Evolutionary conservation across 2,329 filamentous ascomycete genomes (phyloP).

Genomic region (Ascochyta rabiei): DNA sequence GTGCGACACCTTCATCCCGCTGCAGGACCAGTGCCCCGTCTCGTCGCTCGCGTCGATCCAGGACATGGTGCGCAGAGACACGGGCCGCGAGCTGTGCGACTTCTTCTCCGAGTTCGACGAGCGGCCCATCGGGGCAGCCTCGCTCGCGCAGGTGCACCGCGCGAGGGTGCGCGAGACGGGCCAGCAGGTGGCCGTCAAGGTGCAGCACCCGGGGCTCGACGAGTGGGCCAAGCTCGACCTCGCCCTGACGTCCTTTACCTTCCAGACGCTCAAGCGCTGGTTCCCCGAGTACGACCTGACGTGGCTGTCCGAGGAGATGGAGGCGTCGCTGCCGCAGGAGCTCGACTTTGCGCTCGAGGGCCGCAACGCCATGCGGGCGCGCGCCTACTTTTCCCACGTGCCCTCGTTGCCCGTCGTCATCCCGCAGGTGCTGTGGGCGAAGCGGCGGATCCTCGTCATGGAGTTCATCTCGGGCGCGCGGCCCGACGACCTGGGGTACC

Average conservation of each 20-base stretch:
- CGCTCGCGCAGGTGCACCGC: slow-evolving; percentile 90
- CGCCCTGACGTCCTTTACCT: slow-evolving; percentile 84
- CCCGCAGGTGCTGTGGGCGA: slow-evolving; percentile 87
- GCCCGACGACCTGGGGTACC: slow-evolving; percentile 84
- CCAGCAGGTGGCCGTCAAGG: slow-evolving; percentile 91
- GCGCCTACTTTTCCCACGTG: slow-evolving; percentile 78
- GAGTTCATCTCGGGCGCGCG: slow-evolving; percentile 86
- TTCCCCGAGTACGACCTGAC: slow-evolving; percentile 98
- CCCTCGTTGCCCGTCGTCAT: slow-evolving; percentile 82
- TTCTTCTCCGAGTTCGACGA: slow-evolving; percentile 85
- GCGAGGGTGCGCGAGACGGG: slow-evolving; percentile 82
- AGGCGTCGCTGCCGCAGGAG: slow-evolving; percentile 86
- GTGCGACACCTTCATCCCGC: slow-evolving; percentile 92
- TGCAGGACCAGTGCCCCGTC: slow-evolving; percentile 94
- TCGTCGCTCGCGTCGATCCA: slow-evolving; percentile 87
- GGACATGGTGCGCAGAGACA: slow-evolving; percentile 84
- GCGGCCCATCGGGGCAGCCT: slow-evolving; percentile 87
- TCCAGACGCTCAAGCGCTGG: slow-evolving; percentile 85
- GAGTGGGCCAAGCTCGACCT: slow-evolving; percentile 92
- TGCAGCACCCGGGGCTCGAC: slow-evolving; percentile 88
- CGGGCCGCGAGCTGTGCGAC: slow-evolving; percentile 76
- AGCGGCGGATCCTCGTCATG: slow-evolving; percentile 91
- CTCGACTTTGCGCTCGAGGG: slow-evolving; percentile 88
- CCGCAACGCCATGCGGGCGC: slow-evolving; percentile 78
- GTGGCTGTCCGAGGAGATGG: slow-evolving; percentile 94